A percentile compares a stretch with the other conserved stretches of the same genome.
phyloP scores from a whole-genome alignment of 169 alveolate species.

The Toxoplasma gondii region DNA sequence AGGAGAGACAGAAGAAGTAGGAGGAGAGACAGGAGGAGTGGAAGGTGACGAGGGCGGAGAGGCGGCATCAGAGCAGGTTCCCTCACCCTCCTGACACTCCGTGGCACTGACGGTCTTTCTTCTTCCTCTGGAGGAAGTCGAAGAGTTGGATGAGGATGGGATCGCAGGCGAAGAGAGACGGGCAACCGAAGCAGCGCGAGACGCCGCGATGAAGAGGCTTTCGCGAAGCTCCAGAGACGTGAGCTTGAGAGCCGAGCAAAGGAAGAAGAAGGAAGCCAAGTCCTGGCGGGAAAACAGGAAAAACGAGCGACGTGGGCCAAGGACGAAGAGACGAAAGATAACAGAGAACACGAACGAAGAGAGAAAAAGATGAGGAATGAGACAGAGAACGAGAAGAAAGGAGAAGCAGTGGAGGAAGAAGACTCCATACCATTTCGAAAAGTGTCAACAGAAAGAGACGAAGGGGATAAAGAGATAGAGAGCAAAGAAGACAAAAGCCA shows the following conservation, averaged over 20 bases:
- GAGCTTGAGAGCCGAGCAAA: not conserved
- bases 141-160: not conserved
- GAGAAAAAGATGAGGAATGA: no score
- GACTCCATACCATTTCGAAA: no score
- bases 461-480: no score
- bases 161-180: not conserved
- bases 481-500: no score
- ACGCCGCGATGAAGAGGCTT: not conserved
- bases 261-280: not conserved
- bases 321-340: no score
- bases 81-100: not conserved
- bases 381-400: no score
- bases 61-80: not conserved
- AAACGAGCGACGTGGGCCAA: not conserved
- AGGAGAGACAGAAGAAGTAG: not conserved
- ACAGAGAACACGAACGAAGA: no score
- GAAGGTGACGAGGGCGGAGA: not conserved
- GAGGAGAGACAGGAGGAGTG: not conserved
- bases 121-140: not conserved
- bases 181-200: not conserved
- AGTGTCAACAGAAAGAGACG: no score
- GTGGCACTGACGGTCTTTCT: not conserved
- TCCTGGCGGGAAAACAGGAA: not conserved
- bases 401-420: no score
- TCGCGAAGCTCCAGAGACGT: not conserved